phyloP scores from a whole-genome alignment of 129 eudicot species.

The Flaveria robusta region DNA sequence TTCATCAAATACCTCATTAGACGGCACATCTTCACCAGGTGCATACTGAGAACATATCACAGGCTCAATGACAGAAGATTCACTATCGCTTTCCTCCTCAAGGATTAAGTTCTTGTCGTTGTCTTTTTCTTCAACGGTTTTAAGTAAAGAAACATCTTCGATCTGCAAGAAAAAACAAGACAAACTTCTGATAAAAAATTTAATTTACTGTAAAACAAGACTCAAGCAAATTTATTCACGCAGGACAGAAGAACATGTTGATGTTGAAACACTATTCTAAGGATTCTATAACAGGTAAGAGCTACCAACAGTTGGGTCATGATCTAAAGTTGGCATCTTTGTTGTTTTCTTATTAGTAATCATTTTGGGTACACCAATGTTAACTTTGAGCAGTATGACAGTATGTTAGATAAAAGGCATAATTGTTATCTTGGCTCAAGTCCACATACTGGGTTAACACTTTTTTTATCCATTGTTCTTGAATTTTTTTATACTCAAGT shows the following conservation, averaged over 20 bases:
- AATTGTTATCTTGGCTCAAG: background rate
- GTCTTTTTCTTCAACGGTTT: conserved; percentile 28
- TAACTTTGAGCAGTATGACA: background rate
- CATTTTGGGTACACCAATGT: background rate
- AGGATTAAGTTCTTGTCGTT: conserved; percentile 30
- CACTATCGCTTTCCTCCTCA: conserved; percentile 24
- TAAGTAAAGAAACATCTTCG: conserved; percentile 59
- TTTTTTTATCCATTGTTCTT: background rate
- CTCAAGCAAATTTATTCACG: conserved; percentile 4
- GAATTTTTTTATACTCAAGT: background rate
- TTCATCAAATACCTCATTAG: conserved; percentile 28
- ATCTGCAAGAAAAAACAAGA: conserved; percentile 52
- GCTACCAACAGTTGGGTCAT: background rate
- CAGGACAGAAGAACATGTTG: background rate
- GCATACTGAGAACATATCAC: conserved; percentile 35
- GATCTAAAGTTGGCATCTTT: background rate
- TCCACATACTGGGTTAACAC: background rate
- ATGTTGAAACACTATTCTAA: background rate
- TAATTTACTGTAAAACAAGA: background rate
- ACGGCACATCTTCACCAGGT: conserved; percentile 37
- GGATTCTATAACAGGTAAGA: background rate
- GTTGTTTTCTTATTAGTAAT: conserved; percentile 1
- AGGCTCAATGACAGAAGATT: conserved; percentile 31
- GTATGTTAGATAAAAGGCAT: too few relatives aligned
- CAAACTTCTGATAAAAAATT: background rate